Evolutionary conservation across 1,139 yeast species (phyloP).

Genomic region (Arxiozyma bovina): DNA sequence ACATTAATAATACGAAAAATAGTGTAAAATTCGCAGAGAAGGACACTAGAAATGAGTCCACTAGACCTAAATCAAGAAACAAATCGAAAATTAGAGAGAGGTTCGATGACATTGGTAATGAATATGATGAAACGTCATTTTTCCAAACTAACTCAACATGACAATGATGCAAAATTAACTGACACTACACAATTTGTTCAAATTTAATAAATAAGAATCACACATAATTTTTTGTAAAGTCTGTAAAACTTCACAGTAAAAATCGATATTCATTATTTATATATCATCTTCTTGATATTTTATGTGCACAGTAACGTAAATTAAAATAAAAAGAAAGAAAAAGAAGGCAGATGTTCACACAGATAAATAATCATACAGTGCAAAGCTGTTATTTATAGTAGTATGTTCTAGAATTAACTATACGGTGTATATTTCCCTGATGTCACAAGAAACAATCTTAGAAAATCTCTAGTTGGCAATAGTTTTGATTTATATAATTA

Average conservation of each 20-base stretch:
- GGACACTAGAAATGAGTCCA: background rate
- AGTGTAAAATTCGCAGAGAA: background rate
- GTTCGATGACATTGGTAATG: background rate
- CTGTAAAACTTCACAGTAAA: background rate
- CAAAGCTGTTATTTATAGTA: too few relatives aligned
- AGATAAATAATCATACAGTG: too few relatives aligned
- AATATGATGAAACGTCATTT: background rate
- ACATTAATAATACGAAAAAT: background rate
- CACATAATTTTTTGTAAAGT: background rate
- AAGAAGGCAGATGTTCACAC: too few relatives aligned
- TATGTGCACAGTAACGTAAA: too few relatives aligned
- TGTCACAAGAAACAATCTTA: too few relatives aligned
- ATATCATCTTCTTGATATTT: background rate
- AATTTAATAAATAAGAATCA: too few relatives aligned
- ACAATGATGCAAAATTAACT: background rate
- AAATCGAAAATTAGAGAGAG: background rate
- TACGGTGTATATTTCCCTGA: too few relatives aligned
- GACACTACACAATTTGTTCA: background rate
- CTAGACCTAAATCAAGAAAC: background rate
- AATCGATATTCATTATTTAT: background rate
- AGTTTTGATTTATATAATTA: too few relatives aligned
- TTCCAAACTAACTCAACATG: background rate
- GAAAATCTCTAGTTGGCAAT: too few relatives aligned
- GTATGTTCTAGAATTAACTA: too few relatives aligned
- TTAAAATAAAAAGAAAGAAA: too few relatives aligned